Conservation (phyloP, 352 stramenopile species). For the Pythium myriotylum region DNA sequence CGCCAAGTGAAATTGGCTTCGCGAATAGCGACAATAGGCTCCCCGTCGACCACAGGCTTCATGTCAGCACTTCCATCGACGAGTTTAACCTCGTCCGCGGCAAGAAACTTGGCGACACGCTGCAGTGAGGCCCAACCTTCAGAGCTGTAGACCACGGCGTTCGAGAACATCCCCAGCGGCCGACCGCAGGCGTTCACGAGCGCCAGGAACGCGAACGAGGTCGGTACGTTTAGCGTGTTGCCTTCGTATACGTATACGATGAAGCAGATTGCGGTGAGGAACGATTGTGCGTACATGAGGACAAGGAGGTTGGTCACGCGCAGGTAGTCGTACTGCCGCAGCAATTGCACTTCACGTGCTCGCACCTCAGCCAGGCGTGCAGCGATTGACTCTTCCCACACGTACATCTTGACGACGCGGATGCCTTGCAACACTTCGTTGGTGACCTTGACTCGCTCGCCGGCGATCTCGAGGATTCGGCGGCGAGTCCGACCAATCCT, state of each 20-base stretch:
- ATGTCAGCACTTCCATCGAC: not conserved
- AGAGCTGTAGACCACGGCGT: constrained; percentile 28
- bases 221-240: constrained; percentile 14
- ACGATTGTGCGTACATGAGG: constrained; percentile 15
- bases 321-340: no score
- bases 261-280: constrained; percentile 24
- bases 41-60: constrained; percentile 10
- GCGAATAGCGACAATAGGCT: constrained; percentile 27
- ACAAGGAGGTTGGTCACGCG: constrained; percentile 15
- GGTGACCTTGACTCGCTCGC: constrained; percentile 89
- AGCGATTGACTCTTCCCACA: constrained; percentile 65
- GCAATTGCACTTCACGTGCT: constrained; percentile 35
- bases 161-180: constrained; percentile 43
- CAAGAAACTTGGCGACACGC: constrained; percentile 32
- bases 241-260: constrained; percentile 22
- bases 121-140: constrained; percentile 36
- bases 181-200: no score
- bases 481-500: constrained; percentile 38
- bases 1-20: constrained; percentile 41
- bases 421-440: no score
- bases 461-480: constrained; percentile 42
- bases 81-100: constrained; percentile 38
- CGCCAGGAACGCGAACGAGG: no score
- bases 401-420: constrained; percentile 90
- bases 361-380: constrained; percentile 43